phyloP scores from a whole-genome alignment of 306 rosid genomes.

The Urtica urens region DNA sequence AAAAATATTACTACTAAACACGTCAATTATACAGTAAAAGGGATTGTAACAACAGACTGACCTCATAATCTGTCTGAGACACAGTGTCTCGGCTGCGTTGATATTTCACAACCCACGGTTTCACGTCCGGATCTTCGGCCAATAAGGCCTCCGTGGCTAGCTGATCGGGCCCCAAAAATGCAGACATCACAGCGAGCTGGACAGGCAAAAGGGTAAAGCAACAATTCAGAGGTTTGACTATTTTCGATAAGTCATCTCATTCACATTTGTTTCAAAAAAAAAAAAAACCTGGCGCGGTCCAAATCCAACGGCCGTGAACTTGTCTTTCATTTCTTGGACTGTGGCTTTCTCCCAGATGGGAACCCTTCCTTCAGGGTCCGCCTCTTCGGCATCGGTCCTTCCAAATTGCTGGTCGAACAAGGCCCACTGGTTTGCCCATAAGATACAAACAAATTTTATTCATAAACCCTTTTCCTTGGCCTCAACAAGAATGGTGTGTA shows the following conservation, averaged over 20 bases:
- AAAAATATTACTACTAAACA: too few relatives aligned
- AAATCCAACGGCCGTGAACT: constrained; percentile 71
- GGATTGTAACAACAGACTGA: constrained; percentile 4
- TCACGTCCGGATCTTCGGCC: constrained; percentile 67
- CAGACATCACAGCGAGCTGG: constrained; percentile 82
- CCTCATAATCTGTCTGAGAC: constrained; percentile 94
- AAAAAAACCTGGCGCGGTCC: constrained; percentile 87
- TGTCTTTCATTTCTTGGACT: constrained; percentile 82
- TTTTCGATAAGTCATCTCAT: too few relatives aligned
- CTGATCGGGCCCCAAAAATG: constrained; percentile 91
- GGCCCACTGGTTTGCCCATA: constrained; percentile 63
- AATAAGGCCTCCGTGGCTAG: constrained; percentile 57
- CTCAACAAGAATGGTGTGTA: too few relatives aligned
- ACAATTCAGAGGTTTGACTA: background rate
- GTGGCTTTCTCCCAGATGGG: constrained; percentile 79
- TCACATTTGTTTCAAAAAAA: constrained; percentile 11
- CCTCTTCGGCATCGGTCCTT: constrained; percentile 71
- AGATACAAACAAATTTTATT: constrained; percentile 22
- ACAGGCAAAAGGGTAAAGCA: constrained; percentile 7
- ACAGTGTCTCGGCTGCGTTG: constrained; percentile 91
- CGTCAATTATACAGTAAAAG: background rate
- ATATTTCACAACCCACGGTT: constrained; percentile 86
- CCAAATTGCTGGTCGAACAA: constrained; percentile 76
- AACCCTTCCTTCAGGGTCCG: constrained; percentile 92
- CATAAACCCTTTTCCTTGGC: too few relatives aligned